Evolutionary conservation across 495 filamentous ascomycete genomes (phyloP), one percentile per base, ranked within the genome.

Genomic region (Xylaria acuta): DNA sequence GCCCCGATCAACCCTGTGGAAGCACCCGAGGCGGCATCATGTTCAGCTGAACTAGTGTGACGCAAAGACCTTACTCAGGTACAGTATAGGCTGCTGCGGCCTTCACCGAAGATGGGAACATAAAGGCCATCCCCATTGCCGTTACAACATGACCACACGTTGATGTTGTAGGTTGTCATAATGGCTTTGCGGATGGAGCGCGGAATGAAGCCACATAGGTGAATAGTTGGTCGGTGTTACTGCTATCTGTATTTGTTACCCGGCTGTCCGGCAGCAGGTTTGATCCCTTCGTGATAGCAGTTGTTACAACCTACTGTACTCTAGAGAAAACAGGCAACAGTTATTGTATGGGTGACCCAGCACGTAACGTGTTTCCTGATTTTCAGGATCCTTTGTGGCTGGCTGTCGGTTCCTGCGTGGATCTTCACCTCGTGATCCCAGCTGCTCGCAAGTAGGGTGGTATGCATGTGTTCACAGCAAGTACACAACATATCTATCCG

Each of bases 11-110:
- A n/a, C 63, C 38, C 34, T 49, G 22, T 53, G 64, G 45, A 25
- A 40, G 64, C 47, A 43, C 36, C n/a, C 60, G 22, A 36, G 60
- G 25, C 64, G 30, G 25, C 47, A 67, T 67, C 34, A 9, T 32
- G 34, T 67, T 25, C 32, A 67, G 64, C 65, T 67, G 32, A 51
- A 41, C 47, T 67, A 67, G 64, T 47, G 49, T 27, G 49, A 67
- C 32, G 32, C 49, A 41, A 5, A 54, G 20, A 43, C 20, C 12
- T 36, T 34, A n/a, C 7, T 54, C 49, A 7, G 49, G 45, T 18
- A 18, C 40, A 53, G 22, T 30, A 43, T 30, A 18, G 8, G 30
- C 32, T 1, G 7, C 18, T 5, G 11, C 11, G 27, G 22, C 49
- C 22, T 32, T n/a, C 14, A 34, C 62, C 27, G 20, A 65, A 34